Conservation (phyloP, 768 basidiomycete species). For the Boletus coccyginus region DNA sequence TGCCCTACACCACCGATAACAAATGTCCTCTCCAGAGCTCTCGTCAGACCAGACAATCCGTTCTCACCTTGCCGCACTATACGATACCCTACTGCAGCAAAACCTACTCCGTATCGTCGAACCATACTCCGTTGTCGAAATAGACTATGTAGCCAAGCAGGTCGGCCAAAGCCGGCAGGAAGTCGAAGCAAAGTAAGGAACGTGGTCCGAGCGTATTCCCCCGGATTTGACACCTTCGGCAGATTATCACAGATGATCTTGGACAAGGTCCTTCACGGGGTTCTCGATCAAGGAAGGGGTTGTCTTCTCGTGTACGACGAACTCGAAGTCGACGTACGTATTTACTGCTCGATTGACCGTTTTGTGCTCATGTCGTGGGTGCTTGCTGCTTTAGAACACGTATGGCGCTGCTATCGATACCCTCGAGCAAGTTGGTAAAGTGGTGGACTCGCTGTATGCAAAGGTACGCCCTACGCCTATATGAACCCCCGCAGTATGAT, state of each 20-base stretch:
- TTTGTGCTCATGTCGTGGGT: slow-evolving; percentile 3
- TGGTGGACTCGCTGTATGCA: slow-evolving; percentile 91
- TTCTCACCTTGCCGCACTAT: slow-evolving; percentile 88
- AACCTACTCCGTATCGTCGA: slow-evolving; percentile 95
- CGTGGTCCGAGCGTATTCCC: not conserved
- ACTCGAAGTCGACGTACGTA: slow-evolving; percentile 76
- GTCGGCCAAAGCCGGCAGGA: slow-evolving; percentile 86
- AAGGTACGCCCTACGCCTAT: slow-evolving; percentile 46
- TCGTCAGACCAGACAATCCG: slow-evolving; percentile 95
- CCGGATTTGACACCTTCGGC: slow-evolving; percentile 5
- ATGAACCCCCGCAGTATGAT: not conserved
- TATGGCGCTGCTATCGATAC: slow-evolving; percentile 90
- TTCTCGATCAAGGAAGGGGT: slow-evolving; percentile 94
- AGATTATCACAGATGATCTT: slow-evolving; percentile 98
- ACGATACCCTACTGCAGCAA: slow-evolving; percentile 95
- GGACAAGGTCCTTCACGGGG: slow-evolving; percentile 91
- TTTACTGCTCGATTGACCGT: not conserved
- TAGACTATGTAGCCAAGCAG: slow-evolving; percentile 80
- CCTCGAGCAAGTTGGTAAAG: slow-evolving; percentile 84
- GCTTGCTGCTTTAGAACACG: slow-evolving; percentile 54
- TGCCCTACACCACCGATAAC: not conserved
- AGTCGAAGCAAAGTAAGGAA: slow-evolving; percentile 85
- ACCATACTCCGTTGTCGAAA: slow-evolving; percentile 90
- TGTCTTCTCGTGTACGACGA: slow-evolving; percentile 91
- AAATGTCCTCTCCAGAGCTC: slow-evolving; percentile 57